Percentiles rank a stretch among this genome's conserved stretches.
Conservation (phyloP, 192 early-diverging fungal species). For the Pilaira anomala region DNA sequence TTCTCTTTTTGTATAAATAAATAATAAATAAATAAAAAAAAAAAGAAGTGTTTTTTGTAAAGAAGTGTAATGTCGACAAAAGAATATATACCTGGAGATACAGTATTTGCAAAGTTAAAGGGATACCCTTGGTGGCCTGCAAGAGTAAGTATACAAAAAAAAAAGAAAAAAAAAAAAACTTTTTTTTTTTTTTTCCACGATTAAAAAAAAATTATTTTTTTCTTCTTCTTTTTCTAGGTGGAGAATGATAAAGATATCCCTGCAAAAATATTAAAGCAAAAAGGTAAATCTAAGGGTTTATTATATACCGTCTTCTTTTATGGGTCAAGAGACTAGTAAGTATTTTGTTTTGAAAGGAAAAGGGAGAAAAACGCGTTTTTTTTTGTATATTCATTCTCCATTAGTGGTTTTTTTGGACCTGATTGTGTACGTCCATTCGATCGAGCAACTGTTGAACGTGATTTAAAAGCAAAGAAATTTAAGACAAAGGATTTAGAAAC, state of each 20-base stretch:
- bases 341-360: too few relatives aligned
- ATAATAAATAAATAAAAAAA: too few relatives aligned
- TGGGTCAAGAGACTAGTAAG: conserved; percentile 47
- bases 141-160: conserved; percentile 37
- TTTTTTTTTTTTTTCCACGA: neutral
- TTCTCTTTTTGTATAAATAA: conserved; percentile 1
- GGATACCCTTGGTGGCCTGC: conserved; percentile 66
- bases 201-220: neutral
- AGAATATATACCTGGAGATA: conserved; percentile 46
- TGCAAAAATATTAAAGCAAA: conserved; percentile 34
- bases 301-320: conserved; percentile 43
- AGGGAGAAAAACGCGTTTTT: neutral
- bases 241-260: conserved; percentile 40
- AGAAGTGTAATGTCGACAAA: neutral
- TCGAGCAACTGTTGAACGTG: conserved; percentile 24
- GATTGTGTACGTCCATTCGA: conserved; percentile 39
- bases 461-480: conserved; percentile 42
- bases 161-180: neutral
- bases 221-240: conserved; percentile 23
- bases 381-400: neutral
- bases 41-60: neutral
- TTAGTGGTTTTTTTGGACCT: conserved; percentile 41
- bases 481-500: conserved; percentile 36
- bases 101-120: conserved; percentile 57
- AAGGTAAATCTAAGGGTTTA: conserved; percentile 36